These are phyloP conservation scores for Ophiosphaerella korrae DNA, from an alignment of 2,329 filamentous ascomycete species.

Conservation along the genomic window DNA sequence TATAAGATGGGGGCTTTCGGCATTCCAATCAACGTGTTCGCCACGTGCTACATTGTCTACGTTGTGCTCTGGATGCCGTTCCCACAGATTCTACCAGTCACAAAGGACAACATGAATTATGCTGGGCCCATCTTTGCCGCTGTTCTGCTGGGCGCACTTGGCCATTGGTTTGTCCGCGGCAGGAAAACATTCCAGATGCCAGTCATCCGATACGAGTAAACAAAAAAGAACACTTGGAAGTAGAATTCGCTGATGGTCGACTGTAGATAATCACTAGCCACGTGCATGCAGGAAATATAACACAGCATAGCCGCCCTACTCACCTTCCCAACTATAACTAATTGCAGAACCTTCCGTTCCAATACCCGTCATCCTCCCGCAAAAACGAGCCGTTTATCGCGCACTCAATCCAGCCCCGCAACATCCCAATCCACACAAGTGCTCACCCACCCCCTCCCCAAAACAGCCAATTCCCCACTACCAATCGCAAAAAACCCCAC, in stretches of 20 bases:
- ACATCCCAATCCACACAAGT: no score
- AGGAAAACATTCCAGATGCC: conserved; percentile 30
- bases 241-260: not conserved
- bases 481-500: no score
- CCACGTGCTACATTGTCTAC: conserved; percentile 30
- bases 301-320: no score
- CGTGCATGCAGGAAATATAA: no score
- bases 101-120: conserved; percentile 39
- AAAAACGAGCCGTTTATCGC: no score
- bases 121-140: conserved; percentile 34
- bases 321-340: no score
- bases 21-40: conserved; percentile 30
- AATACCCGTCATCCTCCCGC: no score
- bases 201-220: conserved; percentile 26
- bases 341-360: no score
- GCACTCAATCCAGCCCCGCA: no score
- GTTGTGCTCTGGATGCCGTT: conserved; percentile 40
- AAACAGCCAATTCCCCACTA: no score
- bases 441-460: no score
- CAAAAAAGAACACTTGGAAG: not conserved
- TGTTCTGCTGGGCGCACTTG: conserved; percentile 28
- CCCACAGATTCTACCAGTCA: conserved; percentile 32
- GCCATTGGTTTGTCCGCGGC: conserved; percentile 26
- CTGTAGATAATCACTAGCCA: not conserved
- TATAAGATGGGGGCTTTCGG: conserved; percentile 35